Base-by-base conservation (phyloP, 2,329 filamentous ascomycete species). In the Beauveria bassiana region DNA sequence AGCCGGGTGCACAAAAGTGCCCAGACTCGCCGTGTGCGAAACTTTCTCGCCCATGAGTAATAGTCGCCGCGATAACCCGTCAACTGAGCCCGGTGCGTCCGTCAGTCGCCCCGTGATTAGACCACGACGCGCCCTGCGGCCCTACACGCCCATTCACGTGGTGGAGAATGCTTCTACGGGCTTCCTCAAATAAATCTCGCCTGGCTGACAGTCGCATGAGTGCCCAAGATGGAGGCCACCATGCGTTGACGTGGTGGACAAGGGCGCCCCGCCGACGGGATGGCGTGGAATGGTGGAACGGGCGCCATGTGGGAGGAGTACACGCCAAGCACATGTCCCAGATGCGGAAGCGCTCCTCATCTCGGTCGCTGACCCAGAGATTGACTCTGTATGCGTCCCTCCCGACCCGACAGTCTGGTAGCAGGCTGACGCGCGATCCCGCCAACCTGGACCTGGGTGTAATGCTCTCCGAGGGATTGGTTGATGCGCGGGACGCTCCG, bases 401-500 rank as follows among this genome's bases (percentile, higher is more conserved):
- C 38, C 42, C 31, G 51, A 42, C 51, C 59, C 59, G 59, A 55
- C 43, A 55, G 42, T 53, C 50, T 61, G 59, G 59, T n/a, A 40
- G 20, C 47, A 58, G 47, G 38, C 34, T 53, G 46, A 46, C 49
- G 40, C 59, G 40, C 59, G n/a, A 52, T 61, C 52, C 62, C 62
- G 62, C 61, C 47, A 58, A 26, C 53, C 49, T 58, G 62, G 62
- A 54, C 58, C 57, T 40, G 38, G 43, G 52, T 31, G 49, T 20
- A 22, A 26, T 40, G 52, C 31, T 61, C 18, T 59, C 61, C 61
- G 42, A 58, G 40, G 42, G 46, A n/a, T 38, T 62, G 61, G 61
- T 58, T 62, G 52, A 55, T 57, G 58, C 43, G 53, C 62, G 62
- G 62, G 62, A 63, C 42, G 62, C 50, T 57, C 61, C 61, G 61